These are phyloP conservation scores for Alnus glutinosa DNA, from an alignment of 306 rosid species.

Conservation along the genomic window DNA sequence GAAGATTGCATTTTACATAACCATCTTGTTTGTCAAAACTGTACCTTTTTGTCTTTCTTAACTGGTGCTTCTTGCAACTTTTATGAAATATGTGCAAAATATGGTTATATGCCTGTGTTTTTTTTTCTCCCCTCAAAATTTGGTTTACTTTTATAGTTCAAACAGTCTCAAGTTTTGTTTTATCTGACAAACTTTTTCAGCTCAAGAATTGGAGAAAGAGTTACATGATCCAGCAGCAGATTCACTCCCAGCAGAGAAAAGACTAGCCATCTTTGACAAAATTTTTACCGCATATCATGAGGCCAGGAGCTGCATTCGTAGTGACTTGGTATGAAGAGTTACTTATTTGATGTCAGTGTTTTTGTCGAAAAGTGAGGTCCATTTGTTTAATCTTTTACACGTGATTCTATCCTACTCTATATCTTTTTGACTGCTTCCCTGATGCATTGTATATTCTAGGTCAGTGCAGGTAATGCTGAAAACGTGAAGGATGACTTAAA, in stretches of 20 bases:
- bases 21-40: slow-evolving; percentile 2
- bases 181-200: slow-evolving; percentile 57
- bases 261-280: slow-evolving; percentile 80
- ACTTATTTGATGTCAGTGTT: slow-evolving; percentile 20
- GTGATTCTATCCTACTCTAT: neutral
- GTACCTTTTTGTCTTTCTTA: slow-evolving; percentile 3
- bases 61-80: slow-evolving; percentile 12
- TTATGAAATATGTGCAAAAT: neutral
- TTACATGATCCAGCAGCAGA: slow-evolving; percentile 65
- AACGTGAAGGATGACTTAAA: slow-evolving; percentile 84
- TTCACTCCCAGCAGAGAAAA: slow-evolving; percentile 77
- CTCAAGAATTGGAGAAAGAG: slow-evolving; percentile 96
- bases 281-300: slow-evolving; percentile 91
- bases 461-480: slow-evolving; percentile 83
- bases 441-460: slow-evolving; percentile 48
- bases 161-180: slow-evolving; percentile 26
- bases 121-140: neutral
- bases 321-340: slow-evolving; percentile 78
- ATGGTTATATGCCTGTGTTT: slow-evolving; percentile 18
- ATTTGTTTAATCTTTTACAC: neutral
- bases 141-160: neutral
- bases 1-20: neutral
- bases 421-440: slow-evolving; percentile 23
- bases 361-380: slow-evolving; percentile 7
- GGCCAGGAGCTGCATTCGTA: slow-evolving; percentile 89